Evolutionary conservation across 805 yeast species (phyloP).

Genomic region (Priceomyces castillae): DNA sequence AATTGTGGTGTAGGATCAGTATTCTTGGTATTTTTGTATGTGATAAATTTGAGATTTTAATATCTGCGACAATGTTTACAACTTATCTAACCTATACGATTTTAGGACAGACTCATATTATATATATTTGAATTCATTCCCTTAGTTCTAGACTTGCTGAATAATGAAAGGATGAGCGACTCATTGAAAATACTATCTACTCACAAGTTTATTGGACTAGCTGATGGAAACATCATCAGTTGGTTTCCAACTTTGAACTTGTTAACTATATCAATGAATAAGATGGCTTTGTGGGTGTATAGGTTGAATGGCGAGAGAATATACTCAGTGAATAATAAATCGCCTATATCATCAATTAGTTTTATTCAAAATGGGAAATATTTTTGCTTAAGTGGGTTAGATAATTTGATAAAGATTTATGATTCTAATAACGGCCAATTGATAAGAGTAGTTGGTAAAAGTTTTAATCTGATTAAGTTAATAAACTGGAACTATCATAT

Average conservation of each 20-base stretch:
- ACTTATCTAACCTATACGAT: too few species aligned
- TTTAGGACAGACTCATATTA: too few species aligned
- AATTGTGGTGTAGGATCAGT: neutral
- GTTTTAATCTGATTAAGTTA: conserved; percentile 14
- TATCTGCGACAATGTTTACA: neutral
- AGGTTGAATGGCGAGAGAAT: conserved; percentile 54
- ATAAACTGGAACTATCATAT: conserved; percentile 17
- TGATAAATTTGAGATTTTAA: neutral
- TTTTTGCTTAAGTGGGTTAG: conserved; percentile 46
- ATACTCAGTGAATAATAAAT: conserved; percentile 43
- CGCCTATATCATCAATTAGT: conserved; percentile 28
- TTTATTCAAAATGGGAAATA: conserved; percentile 37
- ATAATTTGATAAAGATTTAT: conserved; percentile 41
- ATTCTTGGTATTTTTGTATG: too few species aligned
- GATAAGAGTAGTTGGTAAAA: conserved; percentile 22
- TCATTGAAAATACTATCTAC: conserved; percentile 2
- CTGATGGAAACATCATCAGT: conserved; percentile 37
- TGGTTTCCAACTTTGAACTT: conserved; percentile 57
- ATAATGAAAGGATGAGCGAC: neutral
- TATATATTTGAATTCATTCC: neutral
- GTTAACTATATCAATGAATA: conserved; percentile 51
- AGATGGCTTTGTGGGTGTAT: conserved; percentile 47
- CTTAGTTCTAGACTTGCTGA: neutral
- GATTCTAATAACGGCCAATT: conserved; percentile 47
- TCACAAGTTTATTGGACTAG: conserved; percentile 21